Base-by-base conservation (phyloP, 345 rosid species). In the Orychophragmus violaceus region DNA sequence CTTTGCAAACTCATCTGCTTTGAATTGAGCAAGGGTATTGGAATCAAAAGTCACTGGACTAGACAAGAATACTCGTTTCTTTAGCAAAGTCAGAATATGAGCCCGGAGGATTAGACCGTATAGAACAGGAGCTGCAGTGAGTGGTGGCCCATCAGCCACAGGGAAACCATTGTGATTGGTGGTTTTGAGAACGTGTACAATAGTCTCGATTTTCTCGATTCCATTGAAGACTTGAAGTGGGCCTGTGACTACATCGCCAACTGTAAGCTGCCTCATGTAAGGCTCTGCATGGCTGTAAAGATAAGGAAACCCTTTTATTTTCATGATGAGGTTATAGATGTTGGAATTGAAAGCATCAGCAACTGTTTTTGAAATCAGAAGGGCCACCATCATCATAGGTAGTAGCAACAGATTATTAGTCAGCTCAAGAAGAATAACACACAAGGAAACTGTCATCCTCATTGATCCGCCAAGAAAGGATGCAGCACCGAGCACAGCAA, bases 371-470 rank as follows among this genome's bases (percentile, higher is more conserved):
- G 97, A 94, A 65, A 88, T 75, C 57, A 94, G 80, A 73, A 94
- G 97, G 72, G 88, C 95, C 66, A 94, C 44, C 99, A 94, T 90
- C 84, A 90, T 87, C 85, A 94, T 71, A 28, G 99, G 97, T 4
- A 94, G 80, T 18, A 94, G 68, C 62, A 90, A 78, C 5, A 94
- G 86, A 70, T 90, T 94, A 76, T 88, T 94, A 36, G 96, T 94
- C 64, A 90, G 64, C 79, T 94, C 97, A 67, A 90, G 78, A 64
- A 94, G 80, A 64, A 94, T 85, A 23, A 87, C 96, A 71, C 96
- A 88, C 19, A 89, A 75, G 35, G 97, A 94, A 41, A 94, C 93
- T 0, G 99, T 94, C 90, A 79, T 85, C 84, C 96, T 83, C 99
- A 90, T 94, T 19, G 99, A 79, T 68, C 99, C 97, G 5, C 95